Conservation (phyloP, 768 basidiomycete genomes). For the Solioccasus polychromus region DNA sequence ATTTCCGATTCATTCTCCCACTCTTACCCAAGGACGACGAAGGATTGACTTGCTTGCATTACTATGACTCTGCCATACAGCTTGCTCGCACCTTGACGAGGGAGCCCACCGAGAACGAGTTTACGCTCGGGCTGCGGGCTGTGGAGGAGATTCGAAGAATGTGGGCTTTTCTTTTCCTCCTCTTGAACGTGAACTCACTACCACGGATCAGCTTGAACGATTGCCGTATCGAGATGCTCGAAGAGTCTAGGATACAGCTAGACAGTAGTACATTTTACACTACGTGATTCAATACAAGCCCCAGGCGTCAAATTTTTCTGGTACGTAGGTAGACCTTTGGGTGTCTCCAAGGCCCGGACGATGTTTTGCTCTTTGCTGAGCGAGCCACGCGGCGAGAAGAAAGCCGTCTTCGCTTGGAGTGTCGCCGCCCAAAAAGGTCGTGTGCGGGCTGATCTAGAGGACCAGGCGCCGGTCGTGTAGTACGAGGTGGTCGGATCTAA, state of each 20-base stretch:
- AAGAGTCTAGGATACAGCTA: slow-evolving; percentile 49
- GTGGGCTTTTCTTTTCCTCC: slow-evolving; percentile 32
- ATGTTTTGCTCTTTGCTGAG: slow-evolving; percentile 40
- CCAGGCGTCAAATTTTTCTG: slow-evolving; percentile 40
- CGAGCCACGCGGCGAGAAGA: slow-evolving; percentile 53
- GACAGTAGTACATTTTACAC: too few species aligned
- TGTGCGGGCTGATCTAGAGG: slow-evolving; percentile 43
- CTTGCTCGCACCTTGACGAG: slow-evolving; percentile 57
- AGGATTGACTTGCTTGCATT: slow-evolving; percentile 66
- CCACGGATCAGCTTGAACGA: slow-evolving; percentile 49
- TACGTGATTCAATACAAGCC: slow-evolving; percentile 44
- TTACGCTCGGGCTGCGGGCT: slow-evolving; percentile 57
- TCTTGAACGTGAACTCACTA: neutral
- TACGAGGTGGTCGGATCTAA: slow-evolving; percentile 27
- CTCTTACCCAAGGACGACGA: slow-evolving; percentile 57
- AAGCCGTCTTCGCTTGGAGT: slow-evolving; percentile 53
- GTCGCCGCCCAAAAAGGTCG: slow-evolving; percentile 47
- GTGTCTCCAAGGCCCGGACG: slow-evolving; percentile 37
- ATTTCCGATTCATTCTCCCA: slow-evolving; percentile 74
- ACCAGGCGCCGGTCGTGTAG: neutral
- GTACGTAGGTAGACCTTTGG: slow-evolving; percentile 38
- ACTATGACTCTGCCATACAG: slow-evolving; percentile 76
- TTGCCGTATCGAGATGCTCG: slow-evolving; percentile 62
- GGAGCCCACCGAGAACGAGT: slow-evolving; percentile 69
- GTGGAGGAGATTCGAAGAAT: slow-evolving; percentile 58